phyloP scores from a whole-genome alignment of 1,284 basidiomycete species.

The Ceratobasidium theobromae region DNA sequence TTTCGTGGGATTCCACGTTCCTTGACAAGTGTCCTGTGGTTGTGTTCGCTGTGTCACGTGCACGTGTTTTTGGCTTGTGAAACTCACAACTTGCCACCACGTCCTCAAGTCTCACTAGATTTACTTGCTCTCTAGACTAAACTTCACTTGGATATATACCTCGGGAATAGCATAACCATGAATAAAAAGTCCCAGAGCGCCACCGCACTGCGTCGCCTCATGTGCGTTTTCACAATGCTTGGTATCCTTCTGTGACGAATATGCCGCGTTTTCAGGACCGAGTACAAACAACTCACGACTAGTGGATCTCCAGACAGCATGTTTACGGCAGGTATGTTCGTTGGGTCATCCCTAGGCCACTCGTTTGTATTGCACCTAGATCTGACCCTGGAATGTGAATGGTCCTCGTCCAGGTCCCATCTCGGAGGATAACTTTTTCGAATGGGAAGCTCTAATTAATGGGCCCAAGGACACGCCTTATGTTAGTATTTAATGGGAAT shows the following conservation, averaged over 20 bases:
- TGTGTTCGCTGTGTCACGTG: too few species aligned
- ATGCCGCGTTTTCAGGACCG: constrained; percentile 57
- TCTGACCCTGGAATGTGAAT: neutral
- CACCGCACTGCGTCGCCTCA: constrained; percentile 75
- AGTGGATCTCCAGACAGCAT: constrained; percentile 83
- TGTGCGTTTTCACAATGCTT: too few species aligned
- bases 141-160: too few species aligned
- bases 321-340: constrained; percentile 82
- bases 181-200: constrained; percentile 45
- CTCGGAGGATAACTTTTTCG: constrained; percentile 94
- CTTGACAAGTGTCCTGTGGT: too few species aligned
- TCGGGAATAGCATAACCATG: constrained; percentile 15
- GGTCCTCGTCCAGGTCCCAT: constrained; percentile 72
- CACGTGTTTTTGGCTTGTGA: too few species aligned
- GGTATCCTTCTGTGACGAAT: too few species aligned
- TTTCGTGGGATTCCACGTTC: too few species aligned
- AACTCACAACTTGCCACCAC: too few species aligned
- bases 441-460: constrained; percentile 96
- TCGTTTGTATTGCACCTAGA: constrained; percentile 3
- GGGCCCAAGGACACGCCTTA: constrained; percentile 98
- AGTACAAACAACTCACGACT: constrained; percentile 84
- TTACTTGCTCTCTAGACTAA: too few species aligned
- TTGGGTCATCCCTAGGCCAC: too few species aligned
- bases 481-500: constrained; percentile 51
- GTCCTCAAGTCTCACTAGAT: too few species aligned